Evolutionary conservation across 1,284 basidiomycete genomes (phyloP).

Genomic region (Naganishia liquefaciens): DNA sequence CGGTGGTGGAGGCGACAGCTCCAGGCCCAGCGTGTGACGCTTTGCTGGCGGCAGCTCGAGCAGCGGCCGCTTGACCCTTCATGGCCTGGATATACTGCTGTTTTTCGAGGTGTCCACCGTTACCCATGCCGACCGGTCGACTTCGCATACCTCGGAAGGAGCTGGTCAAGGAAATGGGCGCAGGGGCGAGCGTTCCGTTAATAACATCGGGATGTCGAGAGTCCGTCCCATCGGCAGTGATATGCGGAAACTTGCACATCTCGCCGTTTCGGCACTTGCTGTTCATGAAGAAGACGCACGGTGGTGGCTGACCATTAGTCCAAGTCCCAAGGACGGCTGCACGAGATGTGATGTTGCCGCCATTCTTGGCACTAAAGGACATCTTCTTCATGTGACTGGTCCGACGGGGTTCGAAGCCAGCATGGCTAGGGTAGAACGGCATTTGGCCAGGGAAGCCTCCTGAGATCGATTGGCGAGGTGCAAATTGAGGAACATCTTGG

Average conservation of each 20-base stretch:
- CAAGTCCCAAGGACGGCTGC: conserved; percentile 42
- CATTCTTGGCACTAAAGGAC: conserved; percentile 30
- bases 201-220: conserved; percentile 52
- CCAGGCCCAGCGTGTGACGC: not conserved
- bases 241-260: conserved; percentile 54
- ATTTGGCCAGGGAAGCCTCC: conserved; percentile 19
- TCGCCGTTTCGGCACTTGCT: conserved; percentile 54
- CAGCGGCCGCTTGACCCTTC: conserved; percentile 30
- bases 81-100: conserved; percentile 31
- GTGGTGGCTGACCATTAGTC: conserved; percentile 54
- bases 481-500: conserved; percentile 9
- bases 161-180: conserved; percentile 35
- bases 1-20: not conserved
- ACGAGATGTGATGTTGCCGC: conserved; percentile 32
- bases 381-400: conserved; percentile 26
- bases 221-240: conserved; percentile 51
- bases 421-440: conserved; percentile 17
- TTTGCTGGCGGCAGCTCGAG: conserved; percentile 4
- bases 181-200: conserved; percentile 47
- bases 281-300: conserved; percentile 52
- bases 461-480: conserved; percentile 7
- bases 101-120: conserved; percentile 21
- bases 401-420: conserved; percentile 20
- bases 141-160: conserved; percentile 25
- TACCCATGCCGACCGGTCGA: conserved; percentile 5